These are phyloP conservation scores for Ophryocystis elektroscirrha DNA, from an alignment of 169 alveolate genomes.

Conservation along the genomic window DNA sequence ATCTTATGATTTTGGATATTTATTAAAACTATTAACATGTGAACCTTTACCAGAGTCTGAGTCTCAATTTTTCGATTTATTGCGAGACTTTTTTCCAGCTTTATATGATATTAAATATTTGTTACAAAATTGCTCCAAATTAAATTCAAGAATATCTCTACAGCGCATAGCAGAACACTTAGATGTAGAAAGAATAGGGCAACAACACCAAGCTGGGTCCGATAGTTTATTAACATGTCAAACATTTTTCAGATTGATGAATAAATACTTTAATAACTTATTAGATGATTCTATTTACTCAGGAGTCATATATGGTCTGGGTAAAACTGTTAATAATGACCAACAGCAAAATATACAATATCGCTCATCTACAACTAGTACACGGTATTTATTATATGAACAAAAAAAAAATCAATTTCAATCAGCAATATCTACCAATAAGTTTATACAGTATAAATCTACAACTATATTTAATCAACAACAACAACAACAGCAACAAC, in stretches of 20 bases:
- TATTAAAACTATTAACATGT: constrained; percentile 63
- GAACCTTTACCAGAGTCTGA: constrained; percentile 68
- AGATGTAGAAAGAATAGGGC: constrained; percentile 66
- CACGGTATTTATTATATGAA: too few relatives aligned
- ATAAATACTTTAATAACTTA: constrained; percentile 44
- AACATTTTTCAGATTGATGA: constrained; percentile 67
- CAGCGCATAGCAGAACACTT: constrained; percentile 53
- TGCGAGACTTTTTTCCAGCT: constrained; percentile 73
- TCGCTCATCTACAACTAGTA: too few relatives aligned
- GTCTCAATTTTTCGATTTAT: constrained; percentile 57
- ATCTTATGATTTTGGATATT: constrained; percentile 85
- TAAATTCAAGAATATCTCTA: constrained; percentile 38
- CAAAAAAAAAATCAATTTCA: too few relatives aligned
- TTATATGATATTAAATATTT: constrained; percentile 74
- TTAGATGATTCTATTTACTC: constrained; percentile 46
- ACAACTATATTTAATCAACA: too few relatives aligned
- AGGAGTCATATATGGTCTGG: constrained; percentile 56
- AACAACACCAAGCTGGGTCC: constrained; percentile 94
- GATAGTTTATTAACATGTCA: constrained; percentile 80
- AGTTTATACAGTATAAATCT: too few relatives aligned
- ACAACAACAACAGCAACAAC: too few relatives aligned
- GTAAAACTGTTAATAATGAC: constrained; percentile 36
- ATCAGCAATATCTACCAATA: too few relatives aligned
- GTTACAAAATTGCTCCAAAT: constrained; percentile 50
- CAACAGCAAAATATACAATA: constrained; percentile 19